Percentiles rank a stretch among this genome's conserved stretches.
Conservation (phyloP, 495 filamentous ascomycete genomes). For the Cudoniella acicularis region DNA sequence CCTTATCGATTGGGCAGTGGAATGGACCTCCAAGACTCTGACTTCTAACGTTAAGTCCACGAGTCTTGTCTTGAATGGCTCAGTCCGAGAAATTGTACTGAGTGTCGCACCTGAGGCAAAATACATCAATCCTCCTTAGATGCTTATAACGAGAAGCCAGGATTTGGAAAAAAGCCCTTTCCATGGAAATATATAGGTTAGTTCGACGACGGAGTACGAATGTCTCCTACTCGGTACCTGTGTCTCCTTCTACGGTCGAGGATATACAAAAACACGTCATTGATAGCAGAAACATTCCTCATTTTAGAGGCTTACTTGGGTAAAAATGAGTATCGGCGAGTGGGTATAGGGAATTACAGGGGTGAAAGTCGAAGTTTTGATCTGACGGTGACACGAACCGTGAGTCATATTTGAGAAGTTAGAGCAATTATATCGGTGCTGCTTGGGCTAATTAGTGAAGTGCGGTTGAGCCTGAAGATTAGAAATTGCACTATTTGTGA, state of each 20-base stretch:
- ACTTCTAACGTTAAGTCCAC: not conserved
- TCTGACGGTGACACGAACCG: too few species aligned
- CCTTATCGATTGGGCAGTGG: not conserved
- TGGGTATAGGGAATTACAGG: too few species aligned
- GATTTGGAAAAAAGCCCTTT: not conserved
- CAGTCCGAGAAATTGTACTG: not conserved
- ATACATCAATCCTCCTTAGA: conserved; percentile 1
- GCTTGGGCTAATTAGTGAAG: too few species aligned
- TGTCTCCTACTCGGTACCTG: not conserved
- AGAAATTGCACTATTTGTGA: too few species aligned
- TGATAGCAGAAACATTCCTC: not conserved
- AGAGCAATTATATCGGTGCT: too few species aligned
- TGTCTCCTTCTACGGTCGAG: conserved; percentile 1
- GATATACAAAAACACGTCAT: not conserved
- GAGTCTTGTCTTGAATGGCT: not conserved
- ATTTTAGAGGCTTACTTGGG: too few species aligned
- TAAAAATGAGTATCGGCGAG: too few species aligned
- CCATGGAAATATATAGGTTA: not conserved
- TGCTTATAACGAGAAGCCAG: not conserved
- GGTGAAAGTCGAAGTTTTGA: too few species aligned
- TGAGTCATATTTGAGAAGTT: too few species aligned
- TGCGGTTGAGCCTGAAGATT: too few species aligned
- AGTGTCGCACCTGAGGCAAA: not conserved
- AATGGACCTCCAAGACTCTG: not conserved
- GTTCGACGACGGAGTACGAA: not conserved